Evolutionary conservation across 805 yeast species (phyloP).

Genomic region (Ogataea paradorogensis): DNA sequence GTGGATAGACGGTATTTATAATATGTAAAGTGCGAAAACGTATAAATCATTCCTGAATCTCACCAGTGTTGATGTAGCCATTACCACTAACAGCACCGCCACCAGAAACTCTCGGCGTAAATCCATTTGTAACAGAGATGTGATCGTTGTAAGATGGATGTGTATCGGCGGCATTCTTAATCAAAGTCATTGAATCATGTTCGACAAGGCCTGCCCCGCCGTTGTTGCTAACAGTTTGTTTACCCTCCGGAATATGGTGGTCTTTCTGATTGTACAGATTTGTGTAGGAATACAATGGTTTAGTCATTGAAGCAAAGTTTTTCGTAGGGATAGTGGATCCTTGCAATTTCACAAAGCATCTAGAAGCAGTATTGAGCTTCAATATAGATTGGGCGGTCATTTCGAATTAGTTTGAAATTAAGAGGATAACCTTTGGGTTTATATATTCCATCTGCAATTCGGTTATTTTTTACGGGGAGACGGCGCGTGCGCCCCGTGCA

Average conservation of each 20-base stretch:
- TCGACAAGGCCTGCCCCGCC: slow-evolving; percentile 31
- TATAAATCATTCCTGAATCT: slow-evolving; percentile 5
- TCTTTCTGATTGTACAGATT: slow-evolving; percentile 28
- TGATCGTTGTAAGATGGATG: slow-evolving; percentile 7
- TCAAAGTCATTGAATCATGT: slow-evolving; percentile 28
- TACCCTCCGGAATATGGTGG: slow-evolving; percentile 12
- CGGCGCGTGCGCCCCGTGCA: slow-evolving; percentile 13
- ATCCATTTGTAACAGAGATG: slow-evolving; percentile 17
- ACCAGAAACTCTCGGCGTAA: slow-evolving; percentile 33
- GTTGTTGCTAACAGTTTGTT: slow-evolving; percentile 27
- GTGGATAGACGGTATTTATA: slow-evolving; percentile 6
- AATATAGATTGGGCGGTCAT: slow-evolving; percentile 30
- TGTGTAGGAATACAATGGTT: slow-evolving; percentile 20
- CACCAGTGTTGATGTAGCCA: slow-evolving; percentile 21
- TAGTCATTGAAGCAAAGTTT: slow-evolving; percentile 26
- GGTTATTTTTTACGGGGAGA: slow-evolving; percentile 12
- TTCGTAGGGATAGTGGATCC: slow-evolving; percentile 16
- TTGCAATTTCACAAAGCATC: slow-evolving; percentile 23
- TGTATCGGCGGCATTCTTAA: slow-evolving; percentile 24
- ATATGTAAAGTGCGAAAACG: background rate
- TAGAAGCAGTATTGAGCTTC: slow-evolving; percentile 29
- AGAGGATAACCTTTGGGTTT: background rate
- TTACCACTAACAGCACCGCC: slow-evolving; percentile 26
- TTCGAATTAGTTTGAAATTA: background rate
- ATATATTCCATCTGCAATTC: slow-evolving; percentile 1